Base-by-base conservation (phyloP, 257 asterid species). In the Solanum chaucha region DNA sequence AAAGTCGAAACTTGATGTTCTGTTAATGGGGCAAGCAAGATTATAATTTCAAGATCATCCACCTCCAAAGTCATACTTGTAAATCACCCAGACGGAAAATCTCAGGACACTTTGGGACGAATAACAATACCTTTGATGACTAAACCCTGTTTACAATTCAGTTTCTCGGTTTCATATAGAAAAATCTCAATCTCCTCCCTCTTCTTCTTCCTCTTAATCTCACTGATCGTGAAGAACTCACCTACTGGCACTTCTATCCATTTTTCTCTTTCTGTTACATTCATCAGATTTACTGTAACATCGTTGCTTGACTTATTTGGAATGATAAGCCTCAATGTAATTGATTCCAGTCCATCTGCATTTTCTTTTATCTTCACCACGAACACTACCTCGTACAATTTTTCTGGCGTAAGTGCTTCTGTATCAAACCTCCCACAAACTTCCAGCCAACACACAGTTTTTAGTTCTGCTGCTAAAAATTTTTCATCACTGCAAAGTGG, bases 401-500 rank as follows among this genome's bases (percentile, higher is more conserved):
- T 86, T 89, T 85, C 93, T 32, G 96, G 96, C 51, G 97, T 88
- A 83, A 94, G 95, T 68, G 93, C 87, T 80, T 89, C 86, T 38
- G 91, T 90, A 44, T 94, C 90, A 87, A 94, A 92, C 91, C 84
- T 92, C 73, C 97, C 97, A 59, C 91, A 97, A 84, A 94, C 90
- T 91, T 96, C 96, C 84, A 94, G 94, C 98, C 98, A 94, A 91
- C 96, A 91, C 77, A 96, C 98, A 19, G 82, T 84, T 55, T 91
- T 85, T 78, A 93, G 91, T 89, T 96, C 97, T 30, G 96, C 98
- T 68, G 86, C 96, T 55, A 64, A 85, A 51, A 89, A 4, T 15
- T 68, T 8, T 72, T 83, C 93, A 34, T 89, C 92, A 73, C 98
- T 96, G 93, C 91, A 90, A 87, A 83, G 46, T 22, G 36, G 59